Conservation (phyloP, 768 basidiomycete genomes). For the Phallus indusiatus region DNA sequence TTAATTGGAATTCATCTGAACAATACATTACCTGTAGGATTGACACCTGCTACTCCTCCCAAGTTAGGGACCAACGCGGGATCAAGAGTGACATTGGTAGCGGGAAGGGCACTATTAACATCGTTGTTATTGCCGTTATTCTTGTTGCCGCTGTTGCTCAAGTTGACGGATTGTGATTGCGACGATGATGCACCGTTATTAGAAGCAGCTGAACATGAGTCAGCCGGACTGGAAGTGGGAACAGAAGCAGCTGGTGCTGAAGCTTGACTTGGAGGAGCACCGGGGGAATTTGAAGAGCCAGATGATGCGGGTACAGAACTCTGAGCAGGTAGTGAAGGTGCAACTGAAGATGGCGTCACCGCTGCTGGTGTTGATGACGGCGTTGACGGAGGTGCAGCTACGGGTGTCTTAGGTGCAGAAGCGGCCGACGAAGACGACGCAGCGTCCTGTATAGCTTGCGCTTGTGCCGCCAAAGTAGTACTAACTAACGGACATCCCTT, state of each 20-base stretch:
- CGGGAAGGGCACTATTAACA: too few relatives aligned
- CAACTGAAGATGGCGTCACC: not conserved
- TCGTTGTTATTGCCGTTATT: too few relatives aligned
- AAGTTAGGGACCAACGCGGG: constrained; percentile 46
- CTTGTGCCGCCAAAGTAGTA: constrained; percentile 45
- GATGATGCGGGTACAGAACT: too few relatives aligned
- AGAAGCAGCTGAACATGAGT: not conserved
- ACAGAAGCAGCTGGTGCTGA: not conserved
- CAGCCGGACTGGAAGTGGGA: not conserved
- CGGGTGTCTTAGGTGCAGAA: not conserved
- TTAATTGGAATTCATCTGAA: not conserved
- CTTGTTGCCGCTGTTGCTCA: not conserved
- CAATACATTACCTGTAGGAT: constrained; percentile 44
- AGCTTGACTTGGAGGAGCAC: not conserved
- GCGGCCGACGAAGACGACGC: not conserved
- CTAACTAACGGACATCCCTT: constrained; percentile 57
- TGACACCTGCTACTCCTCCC: constrained; percentile 43
- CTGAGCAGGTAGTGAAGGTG: not conserved
- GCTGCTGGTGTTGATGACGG: not conserved
- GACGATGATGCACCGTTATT: not conserved
- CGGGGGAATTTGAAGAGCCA: too few relatives aligned
- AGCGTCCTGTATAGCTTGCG: constrained; percentile 16
- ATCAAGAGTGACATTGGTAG: not conserved
- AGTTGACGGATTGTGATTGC: not conserved
- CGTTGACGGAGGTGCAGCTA: not conserved